Evolutionary conservation across 805 yeast genomes (phyloP).

Genomic region (Metschnikowia corniflorae): DNA sequence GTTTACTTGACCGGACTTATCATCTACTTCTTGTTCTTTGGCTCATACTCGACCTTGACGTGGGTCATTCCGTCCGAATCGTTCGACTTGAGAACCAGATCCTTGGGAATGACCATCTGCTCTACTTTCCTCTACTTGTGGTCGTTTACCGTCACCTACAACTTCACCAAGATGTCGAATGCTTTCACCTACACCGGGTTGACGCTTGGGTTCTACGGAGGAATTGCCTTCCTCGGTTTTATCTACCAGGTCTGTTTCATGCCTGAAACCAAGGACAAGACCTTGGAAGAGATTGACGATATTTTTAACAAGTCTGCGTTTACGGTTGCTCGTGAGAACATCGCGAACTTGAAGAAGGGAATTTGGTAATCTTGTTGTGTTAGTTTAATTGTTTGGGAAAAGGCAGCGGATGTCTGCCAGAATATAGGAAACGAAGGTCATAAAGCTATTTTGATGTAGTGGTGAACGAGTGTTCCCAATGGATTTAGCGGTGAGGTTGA

Average conservation of each 20-base stretch:
- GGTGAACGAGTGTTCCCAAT: too few relatives aligned
- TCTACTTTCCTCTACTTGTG: slow-evolving; percentile 55
- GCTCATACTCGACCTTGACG: slow-evolving; percentile 61
- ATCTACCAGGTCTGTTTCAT: slow-evolving; percentile 53
- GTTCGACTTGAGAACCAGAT: slow-evolving; percentile 55
- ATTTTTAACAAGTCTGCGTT: slow-evolving; percentile 50
- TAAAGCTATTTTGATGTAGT: too few relatives aligned
- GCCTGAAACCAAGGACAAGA: slow-evolving; percentile 70
- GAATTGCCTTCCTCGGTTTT: slow-evolving; percentile 57
- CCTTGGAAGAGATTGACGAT: slow-evolving; percentile 69
- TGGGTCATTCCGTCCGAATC: slow-evolving; percentile 70
- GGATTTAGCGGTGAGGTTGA: too few relatives aligned
- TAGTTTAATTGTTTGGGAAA: too few relatives aligned
- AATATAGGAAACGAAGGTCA: too few relatives aligned
- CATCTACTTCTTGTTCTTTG: slow-evolving; percentile 62
- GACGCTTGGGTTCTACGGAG: slow-evolving; percentile 65
- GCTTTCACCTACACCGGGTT: slow-evolving; percentile 62
- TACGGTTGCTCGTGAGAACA: slow-evolving; percentile 33
- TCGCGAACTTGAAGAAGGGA: slow-evolving; percentile 27
- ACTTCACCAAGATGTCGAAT: slow-evolving; percentile 52
- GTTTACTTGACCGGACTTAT: slow-evolving; percentile 60
- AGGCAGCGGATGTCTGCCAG: too few relatives aligned
- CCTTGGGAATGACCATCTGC: slow-evolving; percentile 63
- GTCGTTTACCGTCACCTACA: slow-evolving; percentile 62
- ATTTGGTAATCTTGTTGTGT: slow-evolving; percentile 14